These are phyloP conservation scores for Leptographium lundbergii DNA, from an alignment of 2,329 filamentous ascomycete genomes.

Conservation along the genomic window DNA sequence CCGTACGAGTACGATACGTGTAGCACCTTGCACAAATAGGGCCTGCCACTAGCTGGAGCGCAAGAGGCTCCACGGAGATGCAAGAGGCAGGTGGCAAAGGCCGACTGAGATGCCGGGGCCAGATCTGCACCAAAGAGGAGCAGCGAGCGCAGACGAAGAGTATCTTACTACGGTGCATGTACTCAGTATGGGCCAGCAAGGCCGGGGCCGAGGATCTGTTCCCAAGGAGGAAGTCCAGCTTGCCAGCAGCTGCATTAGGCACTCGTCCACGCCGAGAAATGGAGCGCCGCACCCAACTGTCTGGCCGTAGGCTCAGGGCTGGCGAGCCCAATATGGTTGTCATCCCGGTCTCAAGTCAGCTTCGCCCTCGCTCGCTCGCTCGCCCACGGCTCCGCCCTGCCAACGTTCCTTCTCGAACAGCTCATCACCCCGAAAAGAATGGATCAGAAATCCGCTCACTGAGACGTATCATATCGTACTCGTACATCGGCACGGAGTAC, in stretches of 20 bases:
- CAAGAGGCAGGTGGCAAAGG: not conserved
- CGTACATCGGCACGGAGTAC: no score
- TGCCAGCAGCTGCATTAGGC: not conserved
- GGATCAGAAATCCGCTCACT: not conserved
- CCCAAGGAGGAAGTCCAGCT: not conserved
- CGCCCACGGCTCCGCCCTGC: not conserved
- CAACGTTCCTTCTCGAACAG: not conserved
- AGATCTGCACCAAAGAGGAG: not conserved
- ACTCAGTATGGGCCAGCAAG: no score
- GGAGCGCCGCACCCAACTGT: not conserved
- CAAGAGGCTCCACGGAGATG: not conserved
- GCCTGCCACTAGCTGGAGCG: not conserved
- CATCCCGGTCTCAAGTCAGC: not conserved
- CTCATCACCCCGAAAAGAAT: not conserved
- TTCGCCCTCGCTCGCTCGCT: not conserved
- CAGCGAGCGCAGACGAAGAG: not conserved
- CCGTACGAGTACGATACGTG: not conserved
- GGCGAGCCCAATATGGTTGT: not conserved
- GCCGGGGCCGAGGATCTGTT: not conserved
- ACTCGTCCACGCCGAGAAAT: not conserved
- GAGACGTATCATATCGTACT: not conserved
- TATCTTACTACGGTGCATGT: no score
- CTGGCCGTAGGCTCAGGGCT: not conserved
- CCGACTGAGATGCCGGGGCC: not conserved
- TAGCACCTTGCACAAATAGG: not conserved